These are phyloP conservation scores for Cochlearia excelsa DNA, from an alignment of 345 rosid genomes.

Conservation along the genomic window DNA sequence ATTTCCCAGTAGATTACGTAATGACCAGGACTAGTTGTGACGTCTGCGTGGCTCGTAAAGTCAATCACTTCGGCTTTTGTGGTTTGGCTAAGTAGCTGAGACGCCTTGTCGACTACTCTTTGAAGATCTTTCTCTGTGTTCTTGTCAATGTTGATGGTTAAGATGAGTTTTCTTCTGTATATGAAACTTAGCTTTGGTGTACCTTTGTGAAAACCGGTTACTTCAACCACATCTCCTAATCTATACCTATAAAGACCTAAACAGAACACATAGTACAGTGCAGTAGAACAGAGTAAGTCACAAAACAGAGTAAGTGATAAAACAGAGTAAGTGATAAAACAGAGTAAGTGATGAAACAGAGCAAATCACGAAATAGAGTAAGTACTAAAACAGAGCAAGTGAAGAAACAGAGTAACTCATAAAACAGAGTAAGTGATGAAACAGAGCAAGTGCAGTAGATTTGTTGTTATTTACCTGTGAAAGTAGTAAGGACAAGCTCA, in stretches of 20 bases:
- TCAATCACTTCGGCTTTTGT: slow-evolving; percentile 66
- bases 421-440: no score
- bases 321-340: background rate
- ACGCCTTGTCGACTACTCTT: slow-evolving; percentile 65
- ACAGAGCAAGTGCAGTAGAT: background rate
- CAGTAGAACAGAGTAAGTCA: background rate
- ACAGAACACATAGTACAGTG: slow-evolving; percentile 19
- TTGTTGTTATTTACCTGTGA: slow-evolving; percentile 55
- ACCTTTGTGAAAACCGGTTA: slow-evolving; percentile 65
- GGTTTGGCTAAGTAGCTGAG: slow-evolving; percentile 45
- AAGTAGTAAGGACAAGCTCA: slow-evolving; percentile 89
- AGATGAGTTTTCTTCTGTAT: slow-evolving; percentile 78
- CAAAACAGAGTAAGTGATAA: background rate
- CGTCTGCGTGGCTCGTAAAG: slow-evolving; percentile 81
- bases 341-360: background rate
- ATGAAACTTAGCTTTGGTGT: slow-evolving; percentile 85
- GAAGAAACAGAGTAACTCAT: no score
- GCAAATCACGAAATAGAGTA: background rate
- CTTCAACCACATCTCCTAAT: slow-evolving; percentile 90
- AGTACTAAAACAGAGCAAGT: no score
- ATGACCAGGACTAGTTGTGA: slow-evolving; percentile 61
- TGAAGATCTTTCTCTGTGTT: slow-evolving; percentile 94
- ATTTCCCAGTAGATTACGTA: slow-evolving; percentile 92
- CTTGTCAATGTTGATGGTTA: slow-evolving; percentile 87
- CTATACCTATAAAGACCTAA: slow-evolving; percentile 80